Base-by-base conservation (phyloP, 2,329 filamentous ascomycete species). In the Chaetomium sp. region DNA sequence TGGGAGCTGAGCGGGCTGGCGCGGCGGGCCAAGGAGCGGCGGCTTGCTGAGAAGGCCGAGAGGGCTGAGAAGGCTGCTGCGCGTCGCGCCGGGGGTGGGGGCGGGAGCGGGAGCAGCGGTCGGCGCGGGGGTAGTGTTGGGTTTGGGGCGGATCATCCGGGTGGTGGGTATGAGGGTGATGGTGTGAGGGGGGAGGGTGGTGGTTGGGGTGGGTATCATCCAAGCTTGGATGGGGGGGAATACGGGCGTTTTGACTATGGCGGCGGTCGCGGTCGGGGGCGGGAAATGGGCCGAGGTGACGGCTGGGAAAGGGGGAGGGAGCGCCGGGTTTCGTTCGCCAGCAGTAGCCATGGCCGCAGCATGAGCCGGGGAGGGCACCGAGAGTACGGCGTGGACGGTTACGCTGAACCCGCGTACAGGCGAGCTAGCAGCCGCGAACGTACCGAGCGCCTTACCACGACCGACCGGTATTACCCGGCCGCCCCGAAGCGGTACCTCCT, bases 1-100 rank as follows among this genome's bases (percentile, higher is more conserved):
- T 78, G 76, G 75, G 75, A 75, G 66, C 49, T 65, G 53, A 54
- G 57, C 29, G 65, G 67, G 27, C 35, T 55, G 25, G 66, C 56
- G 2, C 29, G 45, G 47, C 53, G 51, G 5, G 49, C 61, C 4
- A 65, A 62, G 63, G 51, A 69, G 49, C 49, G 38, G 54, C 50
- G 58, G 25, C n/a, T 53, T 19, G 63, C 29, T 1, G 49, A 60
- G 57, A 60, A 60, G 42, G 19, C 27, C 23, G 63, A 71, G 55
- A 70, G 25, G 21, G 29, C 53, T 2, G 55, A 71, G 60, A 69
- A 71, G 57, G 60, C 59, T 21, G 65, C 54, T n/a, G 27, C 27
- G 27, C 53, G 62, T 4, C 29, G 63, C 16, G 51, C 38, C 0
- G 19, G n/a, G 1, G 25, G 27, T 1, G 25, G 13, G 10, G 25